Evolutionary conservation across 2,329 filamentous ascomycete species (phyloP), one percentile per base, ranked within the genome.

Genomic region (Penicillium sp.): DNA sequence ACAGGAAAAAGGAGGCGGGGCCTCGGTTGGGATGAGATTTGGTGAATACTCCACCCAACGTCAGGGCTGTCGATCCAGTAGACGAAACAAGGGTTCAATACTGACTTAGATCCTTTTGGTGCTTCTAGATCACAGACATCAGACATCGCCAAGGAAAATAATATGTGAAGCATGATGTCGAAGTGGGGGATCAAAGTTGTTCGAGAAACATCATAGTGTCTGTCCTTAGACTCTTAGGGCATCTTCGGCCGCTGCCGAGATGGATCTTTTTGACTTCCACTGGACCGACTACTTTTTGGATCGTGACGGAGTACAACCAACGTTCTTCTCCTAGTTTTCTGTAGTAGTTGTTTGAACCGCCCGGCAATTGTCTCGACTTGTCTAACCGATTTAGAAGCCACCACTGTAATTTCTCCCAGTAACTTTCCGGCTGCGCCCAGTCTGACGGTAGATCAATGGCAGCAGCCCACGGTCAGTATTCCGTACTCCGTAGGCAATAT

Each of bases 61-160:
- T 58, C 19, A 22, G 19, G 19, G 19, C 48, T 52, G 30, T 49
- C 59, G 59, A 64, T 64, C 59, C 53, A 26, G 51, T 52, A n/a
- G 30, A 60, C 62, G 65, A 67, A 64, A 67, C 62, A 62, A 66
- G 65, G 66, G 67, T 68, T 64, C 58, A 65, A 38, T 54, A 65
- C 63, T 65, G 66, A 65, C 49, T 59, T 43, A 60, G 65, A 66
- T 67, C 62, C 60, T 52, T 16, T 13, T 30, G 35, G 51, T 63
- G 55, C 53, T 59, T 59, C 38, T 48, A 43, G 45, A 54, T 42
- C 55, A 14, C 22, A 26, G 37, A 52, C 49, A 52, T 28, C 30
- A 26, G 45, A 46, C 49, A 55, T 37, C 37, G 55, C 53, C 58
- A 55, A 64, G 56, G 56, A n/a, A 28, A 13, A 30, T 22, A 45